Percentiles rank a stretch among this genome's conserved stretches.
Conservation (phyloP, 805 yeast species). For the Cyberlindnera amylophila region DNA sequence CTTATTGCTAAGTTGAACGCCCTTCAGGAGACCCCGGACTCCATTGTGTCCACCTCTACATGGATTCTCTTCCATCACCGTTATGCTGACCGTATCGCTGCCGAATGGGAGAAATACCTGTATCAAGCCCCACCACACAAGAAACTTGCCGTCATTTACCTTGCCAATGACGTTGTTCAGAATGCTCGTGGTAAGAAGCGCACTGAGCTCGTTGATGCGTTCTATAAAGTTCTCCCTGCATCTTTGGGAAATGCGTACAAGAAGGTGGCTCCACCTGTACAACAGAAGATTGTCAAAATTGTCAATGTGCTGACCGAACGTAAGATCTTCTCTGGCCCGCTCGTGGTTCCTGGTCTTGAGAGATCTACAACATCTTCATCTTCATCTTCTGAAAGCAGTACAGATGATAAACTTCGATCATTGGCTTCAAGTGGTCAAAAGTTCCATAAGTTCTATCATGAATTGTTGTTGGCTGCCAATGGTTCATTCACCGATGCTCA, state of each 20-base stretch:
- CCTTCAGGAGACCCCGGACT: conserved; percentile 60
- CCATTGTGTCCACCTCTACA: conserved; percentile 70
- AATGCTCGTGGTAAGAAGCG: conserved; percentile 63
- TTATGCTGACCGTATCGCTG: conserved; percentile 48
- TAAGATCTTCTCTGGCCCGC: conserved; percentile 33
- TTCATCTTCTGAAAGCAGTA: neutral
- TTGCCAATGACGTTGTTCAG: conserved; percentile 81
- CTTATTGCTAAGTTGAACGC: conserved; percentile 43
- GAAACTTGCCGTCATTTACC: conserved; percentile 57
- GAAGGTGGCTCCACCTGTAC: conserved; percentile 16
- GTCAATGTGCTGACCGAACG: conserved; percentile 58
- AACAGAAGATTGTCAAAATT: conserved; percentile 42
- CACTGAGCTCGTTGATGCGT: conserved; percentile 54
- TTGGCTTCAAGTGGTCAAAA: conserved; percentile 11
- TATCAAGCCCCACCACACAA: conserved; percentile 33
- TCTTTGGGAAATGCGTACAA: conserved; percentile 32
- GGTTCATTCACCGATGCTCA: conserved; percentile 16
- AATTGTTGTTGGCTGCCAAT: conserved; percentile 16
- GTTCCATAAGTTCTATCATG: conserved; percentile 23
- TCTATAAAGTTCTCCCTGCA: conserved; percentile 45
- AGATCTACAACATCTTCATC: neutral
- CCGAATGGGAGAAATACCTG: conserved; percentile 46
- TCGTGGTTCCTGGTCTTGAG: conserved; percentile 9
- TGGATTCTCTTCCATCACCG: conserved; percentile 71
- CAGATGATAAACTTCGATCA: conserved; percentile 14